Evolutionary conservation across 2,329 filamentous ascomycete genomes (phyloP).

Genomic region (Botrytis elliptica): DNA sequence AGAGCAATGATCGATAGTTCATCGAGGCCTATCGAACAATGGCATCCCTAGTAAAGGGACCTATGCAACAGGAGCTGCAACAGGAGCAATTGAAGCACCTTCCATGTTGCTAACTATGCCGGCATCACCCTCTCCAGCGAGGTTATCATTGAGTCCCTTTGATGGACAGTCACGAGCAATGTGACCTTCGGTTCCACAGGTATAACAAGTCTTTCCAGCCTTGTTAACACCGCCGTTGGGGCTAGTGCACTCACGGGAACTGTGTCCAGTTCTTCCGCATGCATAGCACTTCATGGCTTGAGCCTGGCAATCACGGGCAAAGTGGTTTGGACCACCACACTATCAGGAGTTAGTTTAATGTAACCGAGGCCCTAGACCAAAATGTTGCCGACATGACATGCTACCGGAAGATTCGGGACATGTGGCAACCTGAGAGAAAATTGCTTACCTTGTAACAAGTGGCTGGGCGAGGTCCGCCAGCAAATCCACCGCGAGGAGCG

Average conservation of each 20-base stretch:
- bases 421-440: neutral
- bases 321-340: constrained; percentile 89
- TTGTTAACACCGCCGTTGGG: constrained; percentile 93
- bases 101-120: constrained; percentile 39
- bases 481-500: constrained; percentile 71
- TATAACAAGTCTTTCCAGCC: constrained; percentile 97
- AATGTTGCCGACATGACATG: constrained; percentile 4
- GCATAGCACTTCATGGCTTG: constrained; percentile 81
- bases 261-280: constrained; percentile 64
- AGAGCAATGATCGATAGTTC: constrained; percentile 36
- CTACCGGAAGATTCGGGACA: neutral
- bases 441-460: constrained; percentile 62
- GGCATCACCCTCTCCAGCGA: constrained; percentile 35
- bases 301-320: constrained; percentile 77
- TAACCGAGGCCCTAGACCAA: neutral
- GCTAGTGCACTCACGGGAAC: constrained; percentile 42
- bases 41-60: constrained; percentile 33
- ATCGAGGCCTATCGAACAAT: constrained; percentile 38
- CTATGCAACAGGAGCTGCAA: constrained; percentile 40
- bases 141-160: constrained; percentile 52
- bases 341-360: constrained; percentile 11
- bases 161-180: constrained; percentile 79
- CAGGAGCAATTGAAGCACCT: constrained; percentile 40
- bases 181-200: constrained; percentile 92
- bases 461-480: constrained; percentile 64